phyloP scores from a whole-genome alignment of 306 rosid genomes.

The Boehmeria nivea region DNA sequence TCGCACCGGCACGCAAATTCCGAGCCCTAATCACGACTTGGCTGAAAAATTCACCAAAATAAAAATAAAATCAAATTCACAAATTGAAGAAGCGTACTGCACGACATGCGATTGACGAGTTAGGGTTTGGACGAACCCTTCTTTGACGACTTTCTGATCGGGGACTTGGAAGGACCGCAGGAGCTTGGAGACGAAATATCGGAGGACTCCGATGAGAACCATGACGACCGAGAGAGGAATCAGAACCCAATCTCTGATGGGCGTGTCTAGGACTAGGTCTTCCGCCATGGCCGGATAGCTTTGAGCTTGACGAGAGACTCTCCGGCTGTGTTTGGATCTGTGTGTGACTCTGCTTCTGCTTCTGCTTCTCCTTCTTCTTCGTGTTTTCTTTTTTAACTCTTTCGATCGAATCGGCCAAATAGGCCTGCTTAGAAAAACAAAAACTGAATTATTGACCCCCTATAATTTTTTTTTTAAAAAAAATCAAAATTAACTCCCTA shows the following conservation, averaged over 20 bases:
- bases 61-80: not conserved
- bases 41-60: slow-evolving; percentile 39
- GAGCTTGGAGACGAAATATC: slow-evolving; percentile 90
- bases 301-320: not conserved
- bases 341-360: not conserved
- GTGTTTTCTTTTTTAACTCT: not conserved
- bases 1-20: slow-evolving; percentile 76
- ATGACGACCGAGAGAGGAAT: slow-evolving; percentile 97
- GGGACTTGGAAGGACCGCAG: slow-evolving; percentile 82
- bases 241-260: slow-evolving; percentile 97
- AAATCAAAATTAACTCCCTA: no score
- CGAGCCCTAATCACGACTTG: slow-evolving; percentile 92
- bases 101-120: not conserved
- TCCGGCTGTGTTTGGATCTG: not conserved
- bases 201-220: slow-evolving; percentile 97
- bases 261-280: slow-evolving; percentile 94
- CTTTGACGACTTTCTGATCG: slow-evolving; percentile 83
- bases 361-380: no score
- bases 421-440: no score
- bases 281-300: slow-evolving; percentile 64
- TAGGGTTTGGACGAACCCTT: slow-evolving; percentile 50
- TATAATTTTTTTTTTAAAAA: no score
- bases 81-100: not conserved
- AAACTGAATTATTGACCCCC: no score
- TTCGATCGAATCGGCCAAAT: no score